Base-by-base conservation (phyloP, 176 grass and related monocot genomes). In the Rhynchospora tenuis region DNA sequence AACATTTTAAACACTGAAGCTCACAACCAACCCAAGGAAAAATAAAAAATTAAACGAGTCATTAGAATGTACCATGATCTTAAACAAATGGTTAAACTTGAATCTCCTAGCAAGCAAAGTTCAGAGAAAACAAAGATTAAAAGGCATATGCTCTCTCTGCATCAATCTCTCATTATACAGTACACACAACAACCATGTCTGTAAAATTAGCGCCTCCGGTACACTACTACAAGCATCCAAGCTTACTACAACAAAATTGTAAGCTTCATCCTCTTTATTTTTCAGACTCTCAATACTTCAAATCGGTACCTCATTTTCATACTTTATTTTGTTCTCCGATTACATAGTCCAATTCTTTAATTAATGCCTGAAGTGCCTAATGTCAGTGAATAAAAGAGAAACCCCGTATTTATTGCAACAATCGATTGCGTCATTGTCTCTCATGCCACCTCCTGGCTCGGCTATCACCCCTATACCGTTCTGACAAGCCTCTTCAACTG, bases 381-480 rank as follows among this genome's bases (percentile, higher is more conserved):
- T 86, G 51, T 88, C 84, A 15, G 95, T 94, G 87, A 98, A 94
- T 50, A 98, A 24, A 59, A 98, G 92, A 29, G 95, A 87, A 62
- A 98, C 87, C 8, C 90, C 95, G 59, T 98, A 94, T 76, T 93
- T 98, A 80, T 98, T 86, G 72, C 95, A 98, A 83, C 95, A 98
- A 6, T 93, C 90, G 3, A 94, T 86, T 13, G 95, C 95, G 65
- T 98, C 95, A 44, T 64, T 71, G 79, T 98, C 95, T 85, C 92
- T 87, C 20, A 90, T 93, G 56, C 92, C 93, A 46, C 95, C 95
- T 14, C 95, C 90, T 0, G 92, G 95, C 82, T 98, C 84, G 1
- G 91, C 89, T 27, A 98, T 93, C 56, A 91, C 87, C 0, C 67
- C 80, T 31, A 98, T 46, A 15, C 95, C 91, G 0, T 90, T 87